Evolutionary conservation across 108 stramenopile genomes (phyloP).

Genomic region (Nitzschia palea): DNA sequence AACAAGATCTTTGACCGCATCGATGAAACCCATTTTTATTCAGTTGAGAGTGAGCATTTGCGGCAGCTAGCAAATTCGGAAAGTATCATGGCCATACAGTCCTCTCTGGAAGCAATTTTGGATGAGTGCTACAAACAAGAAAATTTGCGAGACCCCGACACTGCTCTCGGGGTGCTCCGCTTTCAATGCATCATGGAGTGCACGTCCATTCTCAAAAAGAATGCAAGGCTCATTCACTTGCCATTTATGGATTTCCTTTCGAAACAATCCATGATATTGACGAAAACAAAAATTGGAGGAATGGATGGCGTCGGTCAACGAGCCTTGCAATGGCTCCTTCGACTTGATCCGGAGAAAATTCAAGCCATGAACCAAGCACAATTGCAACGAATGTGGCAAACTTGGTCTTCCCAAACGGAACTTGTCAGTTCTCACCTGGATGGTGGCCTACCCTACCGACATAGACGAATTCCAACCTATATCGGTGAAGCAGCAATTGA

Average conservation of each 20-base stretch:
- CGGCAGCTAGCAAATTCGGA: slow-evolving; percentile 47
- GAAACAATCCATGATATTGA: slow-evolving; percentile 51
- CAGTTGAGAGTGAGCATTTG: slow-evolving; percentile 39
- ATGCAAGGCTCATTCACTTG: slow-evolving; percentile 39
- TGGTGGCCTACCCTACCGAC: not conserved
- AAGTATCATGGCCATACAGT: slow-evolving; percentile 47
- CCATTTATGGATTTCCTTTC: slow-evolving; percentile 60
- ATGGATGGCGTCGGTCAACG: slow-evolving; percentile 45
- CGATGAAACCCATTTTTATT: slow-evolving; percentile 24
- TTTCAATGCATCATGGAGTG: slow-evolving; percentile 55
- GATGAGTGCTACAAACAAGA: slow-evolving; percentile 26
- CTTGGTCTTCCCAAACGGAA: slow-evolving; percentile 15
- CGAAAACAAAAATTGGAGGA: slow-evolving; percentile 46
- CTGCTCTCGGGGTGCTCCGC: slow-evolving; percentile 18
- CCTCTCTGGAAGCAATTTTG: slow-evolving; percentile 51
- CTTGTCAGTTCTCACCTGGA: not conserved
- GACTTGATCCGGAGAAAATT: slow-evolving; percentile 48
- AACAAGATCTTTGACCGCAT: slow-evolving; percentile 43
- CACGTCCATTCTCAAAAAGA: slow-evolving; percentile 37
- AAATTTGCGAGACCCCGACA: slow-evolving; percentile 16
- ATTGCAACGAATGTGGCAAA: slow-evolving; percentile 33
- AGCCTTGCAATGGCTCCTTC: slow-evolving; percentile 47
- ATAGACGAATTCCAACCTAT: not conserved
- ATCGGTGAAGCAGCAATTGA: not conserved
- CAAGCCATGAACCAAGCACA: slow-evolving; percentile 40